Conservation (phyloP, 805 yeast species). For the Candida vartiovaarae region DNA sequence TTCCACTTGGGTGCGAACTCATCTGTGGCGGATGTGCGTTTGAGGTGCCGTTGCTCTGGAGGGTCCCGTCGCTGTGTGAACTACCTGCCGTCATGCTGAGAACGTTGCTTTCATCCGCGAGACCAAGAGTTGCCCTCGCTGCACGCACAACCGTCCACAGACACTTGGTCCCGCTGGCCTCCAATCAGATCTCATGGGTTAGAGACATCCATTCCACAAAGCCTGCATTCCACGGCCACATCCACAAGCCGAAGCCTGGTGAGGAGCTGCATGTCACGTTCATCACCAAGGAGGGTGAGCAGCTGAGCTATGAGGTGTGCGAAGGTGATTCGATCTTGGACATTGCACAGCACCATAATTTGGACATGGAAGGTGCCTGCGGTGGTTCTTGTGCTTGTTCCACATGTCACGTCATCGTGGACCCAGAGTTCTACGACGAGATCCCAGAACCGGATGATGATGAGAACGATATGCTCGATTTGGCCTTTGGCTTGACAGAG, state of each 20-base stretch:
- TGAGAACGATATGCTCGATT: conserved; percentile 96
- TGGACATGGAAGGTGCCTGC: conserved; percentile 98
- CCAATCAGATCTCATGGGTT: conserved; percentile 15
- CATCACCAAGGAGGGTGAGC: conserved; percentile 86
- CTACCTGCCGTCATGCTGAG: conserved; percentile 5
- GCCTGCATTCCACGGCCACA: conserved; percentile 61
- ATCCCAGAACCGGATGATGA: conserved; percentile 96
- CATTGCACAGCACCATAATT: conserved; percentile 87
- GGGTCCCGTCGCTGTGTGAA: no score
- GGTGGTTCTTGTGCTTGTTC: conserved; percentile 99
- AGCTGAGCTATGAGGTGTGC: conserved; percentile 73
- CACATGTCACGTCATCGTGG: conserved; percentile 94
- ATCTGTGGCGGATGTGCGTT: no score
- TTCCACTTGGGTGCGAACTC: no score
- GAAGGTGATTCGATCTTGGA: conserved; percentile 91
- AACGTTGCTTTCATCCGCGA: not conserved
- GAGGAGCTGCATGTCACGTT: conserved; percentile 85
- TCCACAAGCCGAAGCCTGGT: conserved; percentile 87
- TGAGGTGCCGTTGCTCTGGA: no score
- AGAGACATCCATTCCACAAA: conserved; percentile 25
- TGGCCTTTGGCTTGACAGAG: conserved; percentile 95
- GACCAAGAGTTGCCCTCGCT: no score
- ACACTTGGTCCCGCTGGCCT: conserved; percentile 1
- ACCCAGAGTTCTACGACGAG: conserved; percentile 86
- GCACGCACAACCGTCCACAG: not conserved